Evolutionary conservation across 2,329 filamentous ascomycete genomes (phyloP).

Genomic region (Ophiocordyceps camponoti-floridani): DNA sequence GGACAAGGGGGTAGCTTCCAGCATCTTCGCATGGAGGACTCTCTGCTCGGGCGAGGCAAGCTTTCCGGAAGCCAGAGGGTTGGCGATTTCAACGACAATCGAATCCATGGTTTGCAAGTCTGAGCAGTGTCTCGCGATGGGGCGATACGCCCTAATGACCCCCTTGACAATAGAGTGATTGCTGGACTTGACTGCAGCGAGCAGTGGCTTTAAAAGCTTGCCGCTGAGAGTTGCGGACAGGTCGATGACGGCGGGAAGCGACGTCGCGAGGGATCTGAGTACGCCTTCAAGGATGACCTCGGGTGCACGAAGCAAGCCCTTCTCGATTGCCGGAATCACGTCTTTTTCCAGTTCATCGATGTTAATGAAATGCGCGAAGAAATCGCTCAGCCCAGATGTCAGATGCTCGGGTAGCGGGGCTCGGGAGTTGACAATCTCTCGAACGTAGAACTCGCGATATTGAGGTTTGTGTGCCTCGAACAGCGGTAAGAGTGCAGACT

Average conservation of each 20-base stretch:
- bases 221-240: constrained; percentile 55
- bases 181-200: constrained; percentile 85
- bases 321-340: constrained; percentile 68
- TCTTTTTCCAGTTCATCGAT: constrained; percentile 59
- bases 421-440: constrained; percentile 71
- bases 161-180: constrained; percentile 63
- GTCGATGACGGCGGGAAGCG: constrained; percentile 55
- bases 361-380: constrained; percentile 61
- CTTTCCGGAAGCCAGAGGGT: constrained; percentile 68
- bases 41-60: constrained; percentile 73
- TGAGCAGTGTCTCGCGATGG: constrained; percentile 43
- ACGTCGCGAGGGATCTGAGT: constrained; percentile 51
- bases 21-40: constrained; percentile 64
- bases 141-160: constrained; percentile 55
- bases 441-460: constrained; percentile 67
- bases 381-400: constrained; percentile 57
- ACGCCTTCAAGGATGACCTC: constrained; percentile 76
- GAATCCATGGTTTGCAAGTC: constrained; percentile 43
- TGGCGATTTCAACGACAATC: constrained; percentile 60
- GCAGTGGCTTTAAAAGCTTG: constrained; percentile 66
- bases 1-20: constrained; percentile 45
- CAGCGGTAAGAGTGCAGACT: constrained; percentile 41
- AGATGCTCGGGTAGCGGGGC: constrained; percentile 53
- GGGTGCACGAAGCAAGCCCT: constrained; percentile 71
- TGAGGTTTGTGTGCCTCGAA: constrained; percentile 48